These are phyloP conservation scores for Cynara cardunculus DNA, from an alignment of 129 eudicot genomes.

Conservation along the genomic window DNA sequence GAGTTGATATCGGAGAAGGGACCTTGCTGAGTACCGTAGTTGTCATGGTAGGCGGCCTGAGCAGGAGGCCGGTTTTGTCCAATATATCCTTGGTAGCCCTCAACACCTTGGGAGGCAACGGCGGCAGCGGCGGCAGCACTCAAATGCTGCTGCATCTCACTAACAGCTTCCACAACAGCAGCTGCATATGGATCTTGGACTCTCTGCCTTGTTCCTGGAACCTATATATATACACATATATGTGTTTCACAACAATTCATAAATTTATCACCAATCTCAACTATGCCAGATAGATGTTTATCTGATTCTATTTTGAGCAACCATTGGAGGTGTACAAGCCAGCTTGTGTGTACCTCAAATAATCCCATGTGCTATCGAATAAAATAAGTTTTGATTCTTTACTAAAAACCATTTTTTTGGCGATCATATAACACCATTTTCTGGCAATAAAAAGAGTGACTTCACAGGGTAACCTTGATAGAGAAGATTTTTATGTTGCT, in stretches of 20 bases:
- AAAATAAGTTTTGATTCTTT: not conserved
- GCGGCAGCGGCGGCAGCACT: conserved; percentile 15
- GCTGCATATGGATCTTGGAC: conserved; percentile 35
- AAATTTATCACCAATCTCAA: not conserved
- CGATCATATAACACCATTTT: not conserved
- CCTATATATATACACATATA: conserved; percentile 18
- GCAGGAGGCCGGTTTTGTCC: conserved; percentile 33
- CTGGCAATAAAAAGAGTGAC: not conserved
- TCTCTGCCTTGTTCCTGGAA: conserved; percentile 46
- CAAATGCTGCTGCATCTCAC: conserved; percentile 36
- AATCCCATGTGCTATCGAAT: not conserved
- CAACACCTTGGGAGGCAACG: conserved; percentile 11
- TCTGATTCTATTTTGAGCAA: too few relatives aligned
- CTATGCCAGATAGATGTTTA: too few relatives aligned
- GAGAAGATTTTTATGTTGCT: not conserved
- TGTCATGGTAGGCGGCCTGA: conserved; percentile 29
- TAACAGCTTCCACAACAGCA: conserved; percentile 33
- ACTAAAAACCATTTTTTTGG: not conserved
- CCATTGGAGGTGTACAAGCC: too few relatives aligned
- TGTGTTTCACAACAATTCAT: conserved; percentile 1
- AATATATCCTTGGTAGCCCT: conserved; percentile 24
- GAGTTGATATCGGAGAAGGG: conserved; percentile 33
- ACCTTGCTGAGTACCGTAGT: conserved; percentile 47
- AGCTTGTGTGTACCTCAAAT: too few relatives aligned
- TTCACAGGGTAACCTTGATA: not conserved